Conservation (phyloP, 2,329 filamentous ascomycete genomes). For the Calonectria fujianensis region DNA sequence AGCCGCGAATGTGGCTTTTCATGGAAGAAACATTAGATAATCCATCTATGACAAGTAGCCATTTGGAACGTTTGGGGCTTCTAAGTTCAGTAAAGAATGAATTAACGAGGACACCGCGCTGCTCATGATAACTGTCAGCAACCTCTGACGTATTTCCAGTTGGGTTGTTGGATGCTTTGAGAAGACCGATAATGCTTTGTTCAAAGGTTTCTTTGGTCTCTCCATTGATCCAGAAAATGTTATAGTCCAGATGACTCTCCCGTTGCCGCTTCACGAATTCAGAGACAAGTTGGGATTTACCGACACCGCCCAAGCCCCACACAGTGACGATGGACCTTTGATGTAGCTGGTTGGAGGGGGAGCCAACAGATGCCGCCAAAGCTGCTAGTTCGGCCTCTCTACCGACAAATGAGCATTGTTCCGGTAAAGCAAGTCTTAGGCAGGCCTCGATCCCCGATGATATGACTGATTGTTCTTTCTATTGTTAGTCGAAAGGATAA, state of each 20-base stretch:
- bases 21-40: background rate
- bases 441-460: background rate
- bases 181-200: constrained; percentile 10
- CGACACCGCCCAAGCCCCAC: constrained; percentile 8
- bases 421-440: constrained; percentile 12
- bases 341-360: background rate
- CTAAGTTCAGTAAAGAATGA: constrained; percentile 24
- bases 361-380: constrained; percentile 8
- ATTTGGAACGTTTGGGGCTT: background rate
- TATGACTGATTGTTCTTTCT: constrained; percentile 14
- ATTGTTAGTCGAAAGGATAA: background rate
- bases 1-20: background rate
- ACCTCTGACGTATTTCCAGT: background rate
- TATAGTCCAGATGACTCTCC: background rate
- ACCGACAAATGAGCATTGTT: constrained; percentile 16
- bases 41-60: constrained; percentile 26
- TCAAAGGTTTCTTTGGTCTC: constrained; percentile 20
- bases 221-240: constrained; percentile 22
- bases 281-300: constrained; percentile 23
- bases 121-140: constrained; percentile 8
- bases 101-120: background rate
- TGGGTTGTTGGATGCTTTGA: constrained; percentile 3
- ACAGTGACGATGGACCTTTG: constrained; percentile 22
- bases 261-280: constrained; percentile 20
- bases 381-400: background rate